Evolutionary conservation across 1,139 yeast genomes (phyloP), one percentile per base, ranked within the genome.

Genomic region (Suhomyces bolitotheri): DNA sequence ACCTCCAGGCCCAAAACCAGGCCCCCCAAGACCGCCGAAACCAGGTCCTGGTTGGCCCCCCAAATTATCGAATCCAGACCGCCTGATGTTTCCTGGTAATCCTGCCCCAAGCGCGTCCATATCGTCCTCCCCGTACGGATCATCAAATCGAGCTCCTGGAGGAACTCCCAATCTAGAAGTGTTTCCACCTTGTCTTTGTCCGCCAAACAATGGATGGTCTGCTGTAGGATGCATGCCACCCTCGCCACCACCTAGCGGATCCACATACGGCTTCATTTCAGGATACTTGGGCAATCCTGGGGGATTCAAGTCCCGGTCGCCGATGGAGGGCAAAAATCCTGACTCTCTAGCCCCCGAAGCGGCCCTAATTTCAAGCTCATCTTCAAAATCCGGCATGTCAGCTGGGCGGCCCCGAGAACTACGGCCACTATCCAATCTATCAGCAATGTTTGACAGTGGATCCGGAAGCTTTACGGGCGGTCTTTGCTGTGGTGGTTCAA

Each of bases 171-270:
- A 40, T 25, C 66, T 44, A 9, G 60, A 50, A 16, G 60, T 39
- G 34, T 47, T 46, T 4, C 60, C 60, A 2, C 45, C 40, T 8
- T 49, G 55, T 4, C 49, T 44, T 8, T 50, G 40, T 13, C 57
- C 56, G 9, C 59, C 58, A 45, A 77, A 77, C 7, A 78, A 42
- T 1, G 82, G 82, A 48, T 77, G 81, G 27, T 67, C 53, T 4
- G 63, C 49, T 8, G 74, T 63, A 1, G 81, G 80, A 41, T 73
- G 59, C 83, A 78, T 77, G 0, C 82, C 82, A 4, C 78, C 76
- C 20, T 56, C 61, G 16, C 51, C 47, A 0, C 43, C 43, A n/a
- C 33, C 26, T 27, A 52, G 40, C 1, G 68, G 69, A 39, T 72
- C 76, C 14, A 73, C 32, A 34, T 49, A 67, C 2, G 78, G 74